These are phyloP conservation scores for Suhomyces faveliae DNA, from an alignment of 805 yeast species.

Conservation along the genomic window DNA sequence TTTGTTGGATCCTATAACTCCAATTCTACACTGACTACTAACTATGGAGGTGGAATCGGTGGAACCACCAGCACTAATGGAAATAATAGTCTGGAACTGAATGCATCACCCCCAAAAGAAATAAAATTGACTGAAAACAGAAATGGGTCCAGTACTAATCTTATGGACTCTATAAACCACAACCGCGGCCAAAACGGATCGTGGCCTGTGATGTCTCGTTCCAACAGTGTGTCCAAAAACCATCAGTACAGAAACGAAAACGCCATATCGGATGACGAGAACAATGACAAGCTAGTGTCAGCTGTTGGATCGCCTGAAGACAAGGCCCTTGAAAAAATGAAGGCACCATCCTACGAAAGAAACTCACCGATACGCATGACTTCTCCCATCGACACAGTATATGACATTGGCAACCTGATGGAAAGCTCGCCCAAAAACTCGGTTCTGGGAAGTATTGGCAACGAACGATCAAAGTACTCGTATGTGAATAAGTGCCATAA, in stretches of 20 bases:
- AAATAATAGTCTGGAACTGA: conserved; percentile 1
- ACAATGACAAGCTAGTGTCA: not conserved
- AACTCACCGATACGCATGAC: conserved; percentile 8
- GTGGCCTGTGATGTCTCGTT: conserved; percentile 13
- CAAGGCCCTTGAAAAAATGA: not conserved
- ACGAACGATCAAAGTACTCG: not conserved
- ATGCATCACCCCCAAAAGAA: conserved; percentile 6
- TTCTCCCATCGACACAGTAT: conserved; percentile 7
- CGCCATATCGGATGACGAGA: conserved; percentile 25
- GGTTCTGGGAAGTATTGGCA: not conserved
- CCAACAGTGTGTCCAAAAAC: conserved; percentile 6
- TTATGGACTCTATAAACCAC: conserved; percentile 22
- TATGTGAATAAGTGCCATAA: not conserved
- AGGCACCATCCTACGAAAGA: not conserved
- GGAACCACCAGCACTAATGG: not conserved
- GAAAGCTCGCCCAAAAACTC: conserved; percentile 6
- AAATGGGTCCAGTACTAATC: conserved; percentile 19
- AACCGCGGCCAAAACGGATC: conserved; percentile 14
- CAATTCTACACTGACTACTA: conserved; percentile 40
- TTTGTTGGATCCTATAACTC: conserved; percentile 43
- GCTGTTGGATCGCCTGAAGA: not conserved
- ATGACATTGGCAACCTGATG: not conserved
- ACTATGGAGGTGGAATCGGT: conserved; percentile 24
- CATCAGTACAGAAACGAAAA: conserved; percentile 18
- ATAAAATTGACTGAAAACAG: conserved; percentile 11